phyloP scores from a whole-genome alignment of 2,329 filamentous ascomycete species.

The Aschersonia sp. region DNA sequence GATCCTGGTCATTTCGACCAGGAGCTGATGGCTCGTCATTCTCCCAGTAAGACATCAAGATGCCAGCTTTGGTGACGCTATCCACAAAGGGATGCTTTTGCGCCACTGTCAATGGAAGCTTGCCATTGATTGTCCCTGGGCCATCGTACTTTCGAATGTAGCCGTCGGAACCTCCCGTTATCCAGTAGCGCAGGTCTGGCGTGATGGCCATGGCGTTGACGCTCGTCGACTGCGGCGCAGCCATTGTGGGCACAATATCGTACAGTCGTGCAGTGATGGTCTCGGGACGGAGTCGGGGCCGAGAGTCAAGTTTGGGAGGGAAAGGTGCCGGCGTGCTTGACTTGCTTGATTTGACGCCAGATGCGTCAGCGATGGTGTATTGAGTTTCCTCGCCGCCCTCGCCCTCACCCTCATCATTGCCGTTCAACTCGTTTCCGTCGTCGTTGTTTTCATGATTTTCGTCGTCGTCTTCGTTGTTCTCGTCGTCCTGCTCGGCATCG shows the following conservation, averaged over 20 bases:
- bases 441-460: constrained; percentile 20
- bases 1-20: constrained; percentile 37
- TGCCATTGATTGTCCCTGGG: constrained; percentile 86
- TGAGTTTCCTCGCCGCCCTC: constrained; percentile 11
- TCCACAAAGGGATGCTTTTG: constrained; percentile 96
- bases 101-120: constrained; percentile 83
- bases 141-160: constrained; percentile 98
- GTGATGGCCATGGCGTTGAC: constrained; percentile 89
- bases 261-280: constrained; percentile 70
- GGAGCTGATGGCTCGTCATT: constrained; percentile 62
- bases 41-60: constrained; percentile 95
- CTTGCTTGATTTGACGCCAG: constrained; percentile 7
- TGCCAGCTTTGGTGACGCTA: constrained; percentile 88
- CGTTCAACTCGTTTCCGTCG: constrained; percentile 24
- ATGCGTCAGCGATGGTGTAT: constrained; percentile 8
- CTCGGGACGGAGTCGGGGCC: constrained; percentile 58
- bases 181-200: constrained; percentile 87
- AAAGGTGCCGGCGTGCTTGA: constrained; percentile 14
- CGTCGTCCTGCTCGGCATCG: constrained; percentile 21
- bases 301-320: constrained; percentile 13
- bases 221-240: constrained; percentile 87
- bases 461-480: constrained; percentile 21
- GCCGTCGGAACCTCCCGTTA: constrained; percentile 85
- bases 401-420: constrained; percentile 26
- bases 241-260: constrained; percentile 94